Evolutionary conservation across 495 filamentous ascomycete species (phyloP).

Genomic region (Antarctomyces pellizariae): DNA sequence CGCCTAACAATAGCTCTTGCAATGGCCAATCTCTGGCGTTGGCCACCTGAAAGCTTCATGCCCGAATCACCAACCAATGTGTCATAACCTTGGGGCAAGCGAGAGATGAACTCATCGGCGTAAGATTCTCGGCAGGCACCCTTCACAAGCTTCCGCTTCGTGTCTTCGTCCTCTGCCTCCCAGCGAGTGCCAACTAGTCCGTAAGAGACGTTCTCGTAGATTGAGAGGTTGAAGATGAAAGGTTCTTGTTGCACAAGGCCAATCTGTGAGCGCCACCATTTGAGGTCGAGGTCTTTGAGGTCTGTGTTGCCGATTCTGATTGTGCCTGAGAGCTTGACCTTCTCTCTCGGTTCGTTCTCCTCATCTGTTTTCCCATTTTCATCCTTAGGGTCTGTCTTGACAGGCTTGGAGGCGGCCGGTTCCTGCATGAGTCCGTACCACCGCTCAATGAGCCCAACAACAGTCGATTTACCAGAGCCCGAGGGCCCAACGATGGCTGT

Average conservation of each 20-base stretch:
- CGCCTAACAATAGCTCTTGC: conserved; percentile 52
- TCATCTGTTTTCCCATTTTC: not conserved
- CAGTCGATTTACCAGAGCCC: conserved; percentile 74
- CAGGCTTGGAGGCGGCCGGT: conserved; percentile 7
- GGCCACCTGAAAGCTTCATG: conserved; percentile 35
- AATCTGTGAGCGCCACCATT: conserved; percentile 41
- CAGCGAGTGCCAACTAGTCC: conserved; percentile 38
- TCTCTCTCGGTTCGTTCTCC: conserved; percentile 4
- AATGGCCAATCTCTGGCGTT: conserved; percentile 43
- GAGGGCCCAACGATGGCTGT: conserved; percentile 77
- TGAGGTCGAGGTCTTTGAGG: conserved; percentile 28
- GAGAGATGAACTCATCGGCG: conserved; percentile 35
- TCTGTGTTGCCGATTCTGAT: conserved; percentile 27
- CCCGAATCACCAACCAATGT: conserved; percentile 34
- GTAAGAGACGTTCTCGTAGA: conserved; percentile 39
- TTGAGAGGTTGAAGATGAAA: conserved; percentile 43
- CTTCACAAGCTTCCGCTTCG: conserved; percentile 29
- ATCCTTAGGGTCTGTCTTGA: conserved; percentile 6
- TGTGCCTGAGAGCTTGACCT: conserved; percentile 13
- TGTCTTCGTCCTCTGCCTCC: conserved; percentile 24
- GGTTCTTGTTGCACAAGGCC: conserved; percentile 48
- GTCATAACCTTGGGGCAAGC: conserved; percentile 37
- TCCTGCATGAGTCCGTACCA: conserved; percentile 52
- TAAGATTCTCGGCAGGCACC: conserved; percentile 36
- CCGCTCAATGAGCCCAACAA: conserved; percentile 73